A percentile compares a stretch with the other conserved stretches of the same genome.
These are phyloP conservation scores for Leishmania guyanensis DNA, from an alignment of 208 protist genomes.

Conservation along the genomic window DNA sequence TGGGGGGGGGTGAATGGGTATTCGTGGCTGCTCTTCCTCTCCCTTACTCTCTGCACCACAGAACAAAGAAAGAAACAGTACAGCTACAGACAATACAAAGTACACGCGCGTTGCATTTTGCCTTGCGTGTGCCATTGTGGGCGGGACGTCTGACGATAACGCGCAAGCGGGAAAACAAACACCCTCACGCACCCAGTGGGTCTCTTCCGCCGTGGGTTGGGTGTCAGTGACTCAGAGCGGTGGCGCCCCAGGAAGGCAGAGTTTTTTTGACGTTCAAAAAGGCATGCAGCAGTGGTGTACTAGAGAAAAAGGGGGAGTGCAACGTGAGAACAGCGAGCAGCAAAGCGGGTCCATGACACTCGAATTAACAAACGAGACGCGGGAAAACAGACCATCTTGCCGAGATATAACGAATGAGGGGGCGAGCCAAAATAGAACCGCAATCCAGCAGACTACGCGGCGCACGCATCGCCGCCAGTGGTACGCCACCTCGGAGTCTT, in stretches of 20 bases:
- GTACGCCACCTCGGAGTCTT: slow-evolving; percentile 66
- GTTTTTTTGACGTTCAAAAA: not conserved
- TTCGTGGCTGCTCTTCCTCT: not conserved
- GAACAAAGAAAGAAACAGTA: not conserved
- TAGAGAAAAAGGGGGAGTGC: not conserved
- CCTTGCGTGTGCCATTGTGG: not conserved
- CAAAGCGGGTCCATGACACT: not conserved
- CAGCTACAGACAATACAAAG: not conserved
- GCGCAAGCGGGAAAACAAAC: not conserved
- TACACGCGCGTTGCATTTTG: not conserved
- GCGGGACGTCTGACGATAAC: not conserved
- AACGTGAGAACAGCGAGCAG: not conserved
- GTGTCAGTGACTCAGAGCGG: not conserved
- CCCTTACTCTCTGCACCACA: not conserved
- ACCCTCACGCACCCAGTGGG: not conserved
- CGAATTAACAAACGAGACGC: not conserved
- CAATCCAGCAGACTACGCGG: not conserved
- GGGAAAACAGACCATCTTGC: not conserved
- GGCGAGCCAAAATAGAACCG: not conserved
- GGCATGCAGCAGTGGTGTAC: not conserved
- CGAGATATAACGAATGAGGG: not conserved
- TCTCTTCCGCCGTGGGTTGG: not conserved
- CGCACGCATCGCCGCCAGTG: slow-evolving; percentile 6
- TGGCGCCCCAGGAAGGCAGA: slow-evolving; percentile 1
- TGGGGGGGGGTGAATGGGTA: not conserved